These are phyloP conservation scores for Paecilomyces sp. DNA, from an alignment of 2,329 filamentous ascomycete genomes.

Conservation along the genomic window DNA sequence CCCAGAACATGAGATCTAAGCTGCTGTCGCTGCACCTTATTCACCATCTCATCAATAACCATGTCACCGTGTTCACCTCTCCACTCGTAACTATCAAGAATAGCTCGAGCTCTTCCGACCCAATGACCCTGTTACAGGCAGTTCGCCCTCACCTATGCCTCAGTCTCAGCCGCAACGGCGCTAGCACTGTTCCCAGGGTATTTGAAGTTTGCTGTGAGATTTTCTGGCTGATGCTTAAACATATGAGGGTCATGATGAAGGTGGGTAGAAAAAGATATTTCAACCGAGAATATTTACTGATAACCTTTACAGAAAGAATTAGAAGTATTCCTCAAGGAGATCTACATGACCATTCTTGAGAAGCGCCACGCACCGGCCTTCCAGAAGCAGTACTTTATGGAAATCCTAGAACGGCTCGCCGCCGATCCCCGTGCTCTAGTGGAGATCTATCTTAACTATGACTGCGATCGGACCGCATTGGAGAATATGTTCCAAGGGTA, in stretches of 20 bases:
- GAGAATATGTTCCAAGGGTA: constrained; percentile 90
- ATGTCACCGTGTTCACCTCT: constrained; percentile 83
- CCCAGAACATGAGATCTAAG: constrained; percentile 96
- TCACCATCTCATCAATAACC: constrained; percentile 90
- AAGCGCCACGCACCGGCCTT: constrained; percentile 77
- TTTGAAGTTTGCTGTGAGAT: constrained; percentile 97
- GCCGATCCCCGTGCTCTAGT: constrained; percentile 82
- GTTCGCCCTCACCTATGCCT: constrained; percentile 96
- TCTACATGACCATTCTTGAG: constrained; percentile 87
- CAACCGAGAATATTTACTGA: constrained; percentile 5
- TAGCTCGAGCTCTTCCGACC: constrained; percentile 73
- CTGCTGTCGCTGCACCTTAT: constrained; percentile 92
- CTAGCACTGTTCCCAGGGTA: constrained; percentile 82
- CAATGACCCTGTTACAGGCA: constrained; percentile 86
- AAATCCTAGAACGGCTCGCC: constrained; percentile 74
- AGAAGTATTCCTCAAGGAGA: constrained; percentile 95
- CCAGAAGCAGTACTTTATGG: constrained; percentile 89
- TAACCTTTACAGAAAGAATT: constrained; percentile 67
- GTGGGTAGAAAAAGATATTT: constrained; percentile 35
- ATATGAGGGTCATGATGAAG: constrained; percentile 90
- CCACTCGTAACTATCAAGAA: constrained; percentile 87
- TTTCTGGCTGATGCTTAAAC: constrained; percentile 95
- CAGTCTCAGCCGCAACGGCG: constrained; percentile 88
- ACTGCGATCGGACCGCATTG: constrained; percentile 84
- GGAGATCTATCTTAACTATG: constrained; percentile 95